Base-by-base conservation (phyloP, 2,329 filamentous ascomycete genomes). In the Claviceps paspali region DNA sequence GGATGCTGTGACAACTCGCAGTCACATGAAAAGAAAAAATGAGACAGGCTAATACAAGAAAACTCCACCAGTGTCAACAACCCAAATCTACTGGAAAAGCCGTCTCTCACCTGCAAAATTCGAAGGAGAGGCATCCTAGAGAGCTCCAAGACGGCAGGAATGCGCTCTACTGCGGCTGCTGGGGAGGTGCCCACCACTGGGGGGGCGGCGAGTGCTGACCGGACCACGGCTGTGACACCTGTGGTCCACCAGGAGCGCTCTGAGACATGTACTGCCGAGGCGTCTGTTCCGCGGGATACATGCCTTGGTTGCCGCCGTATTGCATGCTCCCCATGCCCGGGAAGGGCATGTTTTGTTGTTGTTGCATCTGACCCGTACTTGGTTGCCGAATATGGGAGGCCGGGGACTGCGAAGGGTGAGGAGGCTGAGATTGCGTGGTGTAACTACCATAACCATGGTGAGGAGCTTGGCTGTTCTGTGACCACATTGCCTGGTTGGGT, bases 211-310 rank as follows among this genome's bases (percentile, higher is more conserved):
- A 76, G 47, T 78, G 76, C 47, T 79, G 75, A 27, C 73, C 62
- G 6, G 63, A 64, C 67, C 67, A 75, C 4, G 60, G 53, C 43
- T 73, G 70, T 2, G 65, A 64, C 17, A 65, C 65, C 5, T 67
- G 61, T 9, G 69, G 67, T 6, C 60, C 57, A 4, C 58, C 59
- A 4, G 75, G 56, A 47, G 68, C 58, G 55, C 69, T 61, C 57
- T 76, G 66, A 49, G 79, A 75, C 73, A 85, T 70, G 60, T 79
- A 80, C 50, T 77, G 71, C 36, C 76, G 64, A 4, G 73, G 69
- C 1, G 72, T 76, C 56, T 77, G 73, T 33, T 80, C 76, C 21
- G 73, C 59, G 14, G 70, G 60, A 46, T 76, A 77, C 49, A 79
- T 70, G 36, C 64, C 65, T 47, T 75, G 71, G 6, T 65, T 62